A percentile compares a stretch with the other conserved stretches of the same genome.
These are phyloP conservation scores for Floccularia luteovirens DNA, from an alignment of 768 basidiomycete species.

Conservation along the genomic window DNA sequence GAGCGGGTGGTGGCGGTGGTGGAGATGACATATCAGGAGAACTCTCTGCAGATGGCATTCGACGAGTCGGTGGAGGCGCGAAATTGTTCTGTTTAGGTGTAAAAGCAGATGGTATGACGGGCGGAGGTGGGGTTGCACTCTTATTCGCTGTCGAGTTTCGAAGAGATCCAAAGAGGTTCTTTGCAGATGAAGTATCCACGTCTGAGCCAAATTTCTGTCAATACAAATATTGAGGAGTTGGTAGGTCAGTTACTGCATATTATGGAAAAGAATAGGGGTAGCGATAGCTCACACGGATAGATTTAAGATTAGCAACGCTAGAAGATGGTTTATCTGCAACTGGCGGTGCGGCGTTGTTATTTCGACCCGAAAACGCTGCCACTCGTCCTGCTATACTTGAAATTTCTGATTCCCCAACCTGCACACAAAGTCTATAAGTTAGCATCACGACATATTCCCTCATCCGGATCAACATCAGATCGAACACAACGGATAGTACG, in stretches of 20 bases:
- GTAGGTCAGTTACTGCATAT: background rate
- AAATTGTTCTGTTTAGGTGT: conserved; percentile 32
- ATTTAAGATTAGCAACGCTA: conserved; percentile 13
- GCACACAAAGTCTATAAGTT: conserved; percentile 22
- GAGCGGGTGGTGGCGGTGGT: conserved; percentile 20
- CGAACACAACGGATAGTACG: no score
- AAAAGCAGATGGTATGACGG: conserved; percentile 32
- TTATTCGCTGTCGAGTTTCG: conserved; percentile 31
- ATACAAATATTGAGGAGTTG: background rate
- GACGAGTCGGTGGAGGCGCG: conserved; percentile 45
- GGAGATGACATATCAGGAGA: conserved; percentile 16
- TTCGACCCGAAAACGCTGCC: conserved; percentile 37
- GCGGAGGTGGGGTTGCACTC: conserved; percentile 23
- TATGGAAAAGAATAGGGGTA: conserved; percentile 2
- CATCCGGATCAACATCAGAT: background rate
- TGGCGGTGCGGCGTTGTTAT: conserved; percentile 18
- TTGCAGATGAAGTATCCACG: conserved; percentile 44
- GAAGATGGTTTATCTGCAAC: conserved; percentile 20
- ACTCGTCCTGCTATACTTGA: conserved; percentile 41
- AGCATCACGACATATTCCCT: background rate
- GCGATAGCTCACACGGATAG: conserved; percentile 16
- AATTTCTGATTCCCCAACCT: conserved; percentile 32
- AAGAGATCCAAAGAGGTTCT: conserved; percentile 39
- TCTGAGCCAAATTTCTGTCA: conserved; percentile 48
- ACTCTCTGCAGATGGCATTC: conserved; percentile 7